Percentiles rank a stretch among this genome's conserved stretches.
These are phyloP conservation scores for Alternaria novae-zelandiae DNA, from an alignment of 2,329 filamentous ascomycete genomes.

Conservation along the genomic window DNA sequence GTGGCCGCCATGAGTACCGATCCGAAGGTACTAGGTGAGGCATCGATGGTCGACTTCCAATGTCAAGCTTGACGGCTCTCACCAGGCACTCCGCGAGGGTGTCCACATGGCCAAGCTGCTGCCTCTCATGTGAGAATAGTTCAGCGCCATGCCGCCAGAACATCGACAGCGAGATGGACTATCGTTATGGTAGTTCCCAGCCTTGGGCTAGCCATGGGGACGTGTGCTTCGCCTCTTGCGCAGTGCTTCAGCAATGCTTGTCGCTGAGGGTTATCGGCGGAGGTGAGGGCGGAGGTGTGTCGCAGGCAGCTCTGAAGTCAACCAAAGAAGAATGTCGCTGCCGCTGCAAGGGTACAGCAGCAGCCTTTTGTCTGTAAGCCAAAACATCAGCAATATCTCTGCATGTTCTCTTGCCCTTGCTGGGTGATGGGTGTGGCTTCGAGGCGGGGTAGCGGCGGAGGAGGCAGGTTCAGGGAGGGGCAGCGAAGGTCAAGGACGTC, in stretches of 20 bases:
- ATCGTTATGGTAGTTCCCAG: not conserved
- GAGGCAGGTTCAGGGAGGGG: not conserved
- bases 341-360: not conserved
- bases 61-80: not conserved
- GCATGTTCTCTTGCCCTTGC: not conserved
- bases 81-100: not conserved
- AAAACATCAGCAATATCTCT: not conserved
- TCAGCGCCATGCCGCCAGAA: not conserved
- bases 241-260: not conserved
- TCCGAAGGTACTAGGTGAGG: not conserved
- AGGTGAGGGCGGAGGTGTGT: not conserved
- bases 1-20: not conserved
- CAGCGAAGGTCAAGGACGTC: not conserved
- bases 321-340: not conserved
- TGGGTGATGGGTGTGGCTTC: not conserved
- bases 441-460: not conserved
- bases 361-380: not conserved
- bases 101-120: not conserved
- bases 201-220: not conserved
- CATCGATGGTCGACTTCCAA: not conserved
- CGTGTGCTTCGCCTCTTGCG: not conserved
- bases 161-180: not conserved
- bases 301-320: not conserved
- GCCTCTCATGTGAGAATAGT: not conserved
- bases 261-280: not conserved